A percentile compares a stretch with the other conserved stretches of the same genome.
phyloP scores from a whole-genome alignment of 257 asterid genomes.

The Vinca minor region DNA sequence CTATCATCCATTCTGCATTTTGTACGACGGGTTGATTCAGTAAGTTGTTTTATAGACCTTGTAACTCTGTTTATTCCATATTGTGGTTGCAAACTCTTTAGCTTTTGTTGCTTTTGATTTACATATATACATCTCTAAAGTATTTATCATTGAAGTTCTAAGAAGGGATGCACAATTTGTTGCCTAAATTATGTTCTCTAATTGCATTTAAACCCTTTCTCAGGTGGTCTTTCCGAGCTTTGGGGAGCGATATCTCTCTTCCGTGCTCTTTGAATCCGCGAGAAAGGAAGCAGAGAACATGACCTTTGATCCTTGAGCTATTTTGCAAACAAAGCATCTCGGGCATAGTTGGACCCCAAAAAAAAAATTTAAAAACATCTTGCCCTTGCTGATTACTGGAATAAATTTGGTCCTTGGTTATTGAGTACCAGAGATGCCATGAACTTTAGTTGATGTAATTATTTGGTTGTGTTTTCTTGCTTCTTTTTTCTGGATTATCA shows the following conservation, averaged over 20 bases:
- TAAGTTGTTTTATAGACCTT: no score
- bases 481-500: not conserved
- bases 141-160: no score
- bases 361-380: not conserved
- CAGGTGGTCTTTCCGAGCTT: slow-evolving; percentile 51
- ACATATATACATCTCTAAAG: not conserved
- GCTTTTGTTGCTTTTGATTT: not conserved
- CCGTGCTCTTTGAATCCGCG: slow-evolving; percentile 70
- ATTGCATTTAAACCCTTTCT: not conserved
- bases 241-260: slow-evolving; percentile 86
- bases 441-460: not conserved
- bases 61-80: no score
- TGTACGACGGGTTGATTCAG: no score
- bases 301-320: slow-evolving; percentile 56
- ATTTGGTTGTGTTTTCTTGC: not conserved
- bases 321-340: not conserved
- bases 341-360: not conserved
- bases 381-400: slow-evolving; percentile 4
- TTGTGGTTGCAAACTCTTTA: no score
- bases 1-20: no score
- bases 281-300: slow-evolving; percentile 71
- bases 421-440: not conserved
- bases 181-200: not conserved
- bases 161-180: not conserved
- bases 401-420: not conserved